These are phyloP conservation scores for Gossypium australe DNA, from an alignment of 345 rosid species.

Conservation along the genomic window DNA sequence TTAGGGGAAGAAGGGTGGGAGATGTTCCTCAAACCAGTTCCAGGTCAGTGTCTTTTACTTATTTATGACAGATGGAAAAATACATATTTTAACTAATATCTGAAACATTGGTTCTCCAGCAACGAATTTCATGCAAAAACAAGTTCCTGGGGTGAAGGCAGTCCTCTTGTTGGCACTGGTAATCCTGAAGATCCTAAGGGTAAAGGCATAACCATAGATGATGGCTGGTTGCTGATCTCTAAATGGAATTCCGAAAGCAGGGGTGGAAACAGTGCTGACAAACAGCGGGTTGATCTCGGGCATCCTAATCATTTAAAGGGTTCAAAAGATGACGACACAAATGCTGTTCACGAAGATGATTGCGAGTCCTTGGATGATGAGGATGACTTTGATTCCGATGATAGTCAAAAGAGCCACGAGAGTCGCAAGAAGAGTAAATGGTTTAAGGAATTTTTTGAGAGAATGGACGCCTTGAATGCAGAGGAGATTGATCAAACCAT, in stretches of 20 bases:
- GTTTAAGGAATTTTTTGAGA: constrained; percentile 13
- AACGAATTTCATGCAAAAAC: neutral
- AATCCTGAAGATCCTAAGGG: neutral
- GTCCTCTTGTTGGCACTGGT: neutral
- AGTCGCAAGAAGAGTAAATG: constrained; percentile 5
- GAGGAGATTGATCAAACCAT: neutral
- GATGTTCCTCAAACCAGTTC: neutral
- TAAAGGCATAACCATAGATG: neutral
- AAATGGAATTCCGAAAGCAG: neutral
- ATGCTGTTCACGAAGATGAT: neutral
- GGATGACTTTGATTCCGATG: constrained; percentile 7
- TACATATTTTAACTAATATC: neutral
- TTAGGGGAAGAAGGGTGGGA: neutral
- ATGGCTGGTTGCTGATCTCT: neutral
- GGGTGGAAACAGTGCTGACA: neutral
- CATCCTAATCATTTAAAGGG: neutral
- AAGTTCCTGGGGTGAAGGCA: neutral
- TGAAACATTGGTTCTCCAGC: neutral
- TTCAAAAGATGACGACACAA: neutral
- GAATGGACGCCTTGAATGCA: neutral
- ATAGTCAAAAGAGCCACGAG: constrained; percentile 7
- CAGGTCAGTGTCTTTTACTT: constrained; percentile 4
- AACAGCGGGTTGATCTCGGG: neutral
- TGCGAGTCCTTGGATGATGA: neutral
- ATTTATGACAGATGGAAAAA: neutral